These are phyloP conservation scores for Chloropicon primus DNA, from an alignment of 139 green algal species.

Conservation along the genomic window DNA sequence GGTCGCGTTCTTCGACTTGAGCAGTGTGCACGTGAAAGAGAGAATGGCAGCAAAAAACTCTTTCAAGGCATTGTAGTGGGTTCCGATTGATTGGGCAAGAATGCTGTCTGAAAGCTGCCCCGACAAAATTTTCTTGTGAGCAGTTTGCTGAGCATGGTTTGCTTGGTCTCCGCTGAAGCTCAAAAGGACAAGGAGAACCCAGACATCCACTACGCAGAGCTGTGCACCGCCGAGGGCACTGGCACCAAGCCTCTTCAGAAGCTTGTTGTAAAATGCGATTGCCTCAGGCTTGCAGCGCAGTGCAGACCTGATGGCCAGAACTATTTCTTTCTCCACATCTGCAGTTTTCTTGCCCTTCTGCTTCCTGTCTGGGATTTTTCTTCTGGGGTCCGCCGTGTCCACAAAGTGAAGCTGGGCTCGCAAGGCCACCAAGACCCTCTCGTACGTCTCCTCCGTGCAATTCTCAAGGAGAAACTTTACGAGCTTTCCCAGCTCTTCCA, in stretches of 20 bases:
- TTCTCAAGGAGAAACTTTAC: neutral
- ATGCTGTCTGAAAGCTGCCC: neutral
- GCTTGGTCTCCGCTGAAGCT: neutral
- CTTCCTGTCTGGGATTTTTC: neutral
- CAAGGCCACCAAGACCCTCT: neutral
- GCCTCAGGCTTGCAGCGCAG: neutral
- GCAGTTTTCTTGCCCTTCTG: neutral
- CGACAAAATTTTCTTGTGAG: neutral
- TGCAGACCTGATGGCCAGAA: neutral
- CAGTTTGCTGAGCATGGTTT: neutral
- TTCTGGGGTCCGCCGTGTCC: neutral
- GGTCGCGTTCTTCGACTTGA: neutral
- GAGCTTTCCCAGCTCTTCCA: neutral
- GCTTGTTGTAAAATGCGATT: neutral
- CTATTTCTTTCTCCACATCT: neutral
- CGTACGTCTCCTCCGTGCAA: neutral
- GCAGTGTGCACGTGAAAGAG: neutral
- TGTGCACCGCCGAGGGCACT: too few relatives aligned
- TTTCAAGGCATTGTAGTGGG: neutral
- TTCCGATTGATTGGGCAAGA: neutral
- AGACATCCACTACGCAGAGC: neutral
- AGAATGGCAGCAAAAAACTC: neutral
- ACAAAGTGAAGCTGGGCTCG: neutral
- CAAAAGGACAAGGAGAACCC: neutral
- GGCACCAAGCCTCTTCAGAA: neutral